Evolutionary conservation across 345 rosid genomes (phyloP), one percentile per base, ranked within the genome.

Genomic region (Moringa oleifera): DNA sequence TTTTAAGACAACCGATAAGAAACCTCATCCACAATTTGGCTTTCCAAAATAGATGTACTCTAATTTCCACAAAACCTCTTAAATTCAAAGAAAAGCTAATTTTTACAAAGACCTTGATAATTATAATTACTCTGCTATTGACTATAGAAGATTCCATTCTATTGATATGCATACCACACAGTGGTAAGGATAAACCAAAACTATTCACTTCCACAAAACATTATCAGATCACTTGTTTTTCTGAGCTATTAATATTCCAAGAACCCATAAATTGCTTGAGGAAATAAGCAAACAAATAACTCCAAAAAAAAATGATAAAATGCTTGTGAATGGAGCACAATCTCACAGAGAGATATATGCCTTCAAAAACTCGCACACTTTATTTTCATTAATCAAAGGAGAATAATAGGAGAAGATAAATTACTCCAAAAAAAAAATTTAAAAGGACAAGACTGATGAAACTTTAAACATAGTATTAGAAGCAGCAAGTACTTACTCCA

Each of bases 401-500:
- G n/a, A n/a, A n/a, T n/a, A n/a, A n/a, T n/a, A n/a, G n/a, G n/a
- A n/a, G n/a, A n/a, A n/a, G n/a, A n/a, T n/a, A n/a, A n/a, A n/a
- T n/a, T n/a, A n/a, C n/a, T n/a, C n/a, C n/a, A n/a, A n/a, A n/a
- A n/a, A n/a, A n/a, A n/a, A n/a, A n/a, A n/a, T n/a, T n/a, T n/a
- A n/a, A n/a, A n/a, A n/a, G n/a, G n/a, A n/a, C n/a, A 41, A 41
- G 47, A 28, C 8, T 28, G 33, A 28, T 28, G 47, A 15, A 41
- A 41, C 12, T 9, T 41, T 7, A 41, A 41, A 41, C 47, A 41
- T 41, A 41, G 47, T 15, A 41, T 7, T 41, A 9, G 12, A 41
- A 9, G 2, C 6, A 15, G 17, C 12, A 41, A 41, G 6, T 9
- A 51, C 54, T 51, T 51, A 73, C 85, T 49, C 51, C 61, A 53